These are phyloP conservation scores for Fusarium humuli DNA, from an alignment of 2,329 filamentous ascomycete genomes.

Conservation along the genomic window DNA sequence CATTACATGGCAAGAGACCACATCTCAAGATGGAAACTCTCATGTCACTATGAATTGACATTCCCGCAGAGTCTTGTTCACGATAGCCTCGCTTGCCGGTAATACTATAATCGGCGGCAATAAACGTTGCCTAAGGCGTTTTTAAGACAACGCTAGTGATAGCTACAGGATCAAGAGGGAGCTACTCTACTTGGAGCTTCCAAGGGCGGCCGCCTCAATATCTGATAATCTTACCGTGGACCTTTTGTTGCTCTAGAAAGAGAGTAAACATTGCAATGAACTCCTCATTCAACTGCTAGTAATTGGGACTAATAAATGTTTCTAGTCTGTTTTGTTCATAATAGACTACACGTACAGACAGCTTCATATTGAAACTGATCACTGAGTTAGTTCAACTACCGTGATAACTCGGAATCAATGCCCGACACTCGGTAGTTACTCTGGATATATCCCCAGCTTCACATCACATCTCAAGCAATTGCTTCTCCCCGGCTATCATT, in stretches of 20 bases:
- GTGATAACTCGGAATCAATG: background rate
- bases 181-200: background rate
- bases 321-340: background rate
- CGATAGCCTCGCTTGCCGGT: slow-evolving; percentile 1
- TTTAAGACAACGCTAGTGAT: background rate
- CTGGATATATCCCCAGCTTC: slow-evolving; percentile 8
- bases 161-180: background rate
- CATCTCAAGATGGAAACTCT: background rate
- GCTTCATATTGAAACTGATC: background rate
- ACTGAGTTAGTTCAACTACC: background rate
- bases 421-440: slow-evolving; percentile 14
- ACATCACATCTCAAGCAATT: background rate
- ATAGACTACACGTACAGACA: background rate
- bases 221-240: background rate
- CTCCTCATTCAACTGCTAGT: background rate
- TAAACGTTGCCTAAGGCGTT: background rate
- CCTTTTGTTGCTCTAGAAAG: background rate
- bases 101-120: background rate
- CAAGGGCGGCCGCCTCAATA: background rate
- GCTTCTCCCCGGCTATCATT: background rate
- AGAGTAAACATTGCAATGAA: background rate
- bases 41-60: background rate
- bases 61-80: background rate
- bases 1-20: background rate
- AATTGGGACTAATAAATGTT: background rate